Base-by-base conservation (phyloP, 2,329 filamentous ascomycete species). In the Colletotrichum spinosum region DNA sequence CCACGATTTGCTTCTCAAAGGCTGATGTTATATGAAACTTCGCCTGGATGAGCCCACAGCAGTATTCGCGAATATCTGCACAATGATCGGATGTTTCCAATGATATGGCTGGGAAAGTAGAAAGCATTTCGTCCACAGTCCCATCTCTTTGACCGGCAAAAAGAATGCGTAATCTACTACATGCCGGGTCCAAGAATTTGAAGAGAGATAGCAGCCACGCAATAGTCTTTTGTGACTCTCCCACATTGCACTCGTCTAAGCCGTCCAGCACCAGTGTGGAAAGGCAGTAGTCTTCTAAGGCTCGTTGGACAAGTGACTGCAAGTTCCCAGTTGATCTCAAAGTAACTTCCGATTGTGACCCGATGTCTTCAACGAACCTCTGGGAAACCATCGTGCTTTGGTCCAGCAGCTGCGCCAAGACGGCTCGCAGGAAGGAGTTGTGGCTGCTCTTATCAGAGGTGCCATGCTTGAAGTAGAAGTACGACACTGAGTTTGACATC, bases 391-490 rank as follows among this genome's bases (percentile, higher is more conserved):
- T 13, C 17, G 13, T 25, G 5, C 42, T 25, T 12, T 53, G 51
- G 15, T 33, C 17, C 5, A 53, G 25, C 8, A 53, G 38, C 38
- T 53, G 51, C 4, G 34, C 8, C 9, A 53, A 8, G n/a, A 53
- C 10, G 15, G 51, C 51, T 34, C 38, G n/a, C 2, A 53, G 12
- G 10, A 53, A 53, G 15, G 9, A 3, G 2, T 42, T 42, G 10
- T 44, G 15, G 15, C n/a, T 53, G 15, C 42, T 53, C 38, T 42
- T 53, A 10, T 53, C 37, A 8, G 37, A 3, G 15, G 41, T 33
- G 13, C 51, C 51, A 5, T 53, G 51, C 17, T 42, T 53, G 8
- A 53, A 53, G 17, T 53, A 53, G 17, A 53, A 53, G 51, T 53
- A 53, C 6, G 38, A 15, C 4, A 42, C 37, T 8, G 51, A 39